A percentile compares a stretch with the other conserved stretches of the same genome.
Conservation (phyloP, 257 asterid genomes). For the Solanum gandarillasii region DNA sequence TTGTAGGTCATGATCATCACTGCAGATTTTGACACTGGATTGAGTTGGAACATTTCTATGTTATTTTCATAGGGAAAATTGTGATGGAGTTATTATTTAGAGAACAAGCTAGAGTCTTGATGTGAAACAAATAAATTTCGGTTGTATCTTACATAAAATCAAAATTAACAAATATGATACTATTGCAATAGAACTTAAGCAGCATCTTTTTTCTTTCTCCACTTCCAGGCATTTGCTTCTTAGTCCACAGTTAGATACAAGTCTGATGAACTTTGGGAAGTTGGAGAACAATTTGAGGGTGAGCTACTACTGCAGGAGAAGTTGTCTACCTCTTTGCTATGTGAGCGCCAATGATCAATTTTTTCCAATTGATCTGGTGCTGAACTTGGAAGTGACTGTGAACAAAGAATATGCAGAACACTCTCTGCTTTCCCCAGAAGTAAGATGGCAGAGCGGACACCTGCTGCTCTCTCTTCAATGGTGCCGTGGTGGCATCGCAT, state of each 20-base stretch:
- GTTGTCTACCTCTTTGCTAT: background rate
- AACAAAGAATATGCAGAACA: conserved; percentile 11
- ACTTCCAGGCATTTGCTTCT: background rate
- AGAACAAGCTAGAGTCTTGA: background rate
- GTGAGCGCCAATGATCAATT: conserved; percentile 22
- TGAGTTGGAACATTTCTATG: background rate
- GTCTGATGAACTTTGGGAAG: background rate
- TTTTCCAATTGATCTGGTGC: conserved; percentile 5
- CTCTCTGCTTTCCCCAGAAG: conserved; percentile 22
- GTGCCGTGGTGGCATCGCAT: conserved; percentile 9
- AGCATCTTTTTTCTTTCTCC: background rate
- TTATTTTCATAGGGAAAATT: background rate
- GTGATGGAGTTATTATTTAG: background rate
- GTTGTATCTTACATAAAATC: background rate
- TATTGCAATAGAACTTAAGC: background rate
- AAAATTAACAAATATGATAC: background rate
- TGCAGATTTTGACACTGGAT: background rate
- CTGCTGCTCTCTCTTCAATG: conserved; percentile 20
- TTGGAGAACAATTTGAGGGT: background rate
- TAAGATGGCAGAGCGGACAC: conserved; percentile 13
- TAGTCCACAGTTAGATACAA: background rate
- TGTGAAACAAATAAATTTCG: background rate
- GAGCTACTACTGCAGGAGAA: background rate
- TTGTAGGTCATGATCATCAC: background rate
- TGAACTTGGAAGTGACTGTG: conserved; percentile 4